These are phyloP conservation scores for Annona squamosa DNA, from an alignment of 164 flowering plant species.

Conservation along the genomic window DNA sequence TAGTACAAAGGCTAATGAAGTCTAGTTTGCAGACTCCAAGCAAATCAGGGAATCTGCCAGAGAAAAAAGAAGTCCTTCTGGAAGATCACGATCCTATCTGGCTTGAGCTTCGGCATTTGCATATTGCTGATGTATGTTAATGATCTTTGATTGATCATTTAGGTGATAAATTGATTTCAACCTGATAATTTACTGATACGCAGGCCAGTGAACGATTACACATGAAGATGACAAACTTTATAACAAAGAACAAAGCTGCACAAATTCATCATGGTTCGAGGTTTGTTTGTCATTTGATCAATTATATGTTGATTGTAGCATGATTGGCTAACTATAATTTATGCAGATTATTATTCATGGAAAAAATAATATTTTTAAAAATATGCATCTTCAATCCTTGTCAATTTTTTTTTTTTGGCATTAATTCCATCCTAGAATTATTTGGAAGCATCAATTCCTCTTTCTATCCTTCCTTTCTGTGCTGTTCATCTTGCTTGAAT, in stretches of 20 bases:
- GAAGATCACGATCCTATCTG: conserved; percentile 97
- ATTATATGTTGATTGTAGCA: background rate
- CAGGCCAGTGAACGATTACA: conserved; percentile 91
- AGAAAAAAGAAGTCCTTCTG: conserved; percentile 84
- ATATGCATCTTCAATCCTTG: too few relatives aligned
- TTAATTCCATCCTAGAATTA: too few relatives aligned
- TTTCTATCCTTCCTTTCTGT: too few relatives aligned
- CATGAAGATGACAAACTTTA: conserved; percentile 83
- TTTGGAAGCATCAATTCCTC: too few relatives aligned
- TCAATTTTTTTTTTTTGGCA: too few relatives aligned
- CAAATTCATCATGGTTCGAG: conserved; percentile 77
- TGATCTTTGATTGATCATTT: conserved; percentile 8
- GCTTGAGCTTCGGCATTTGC: conserved; percentile 94
- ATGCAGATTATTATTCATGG: background rate
- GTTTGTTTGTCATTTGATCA: conserved; percentile 18
- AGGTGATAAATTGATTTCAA: background rate
- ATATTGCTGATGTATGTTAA: conserved; percentile 85
- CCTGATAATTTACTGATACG: conserved; percentile 20
- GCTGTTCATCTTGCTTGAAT: too few relatives aligned
- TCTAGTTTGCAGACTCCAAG: conserved; percentile 51
- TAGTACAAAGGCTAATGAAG: background rate
- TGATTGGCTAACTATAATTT: background rate
- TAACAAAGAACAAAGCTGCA: conserved; percentile 95
- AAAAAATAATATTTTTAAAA: too few relatives aligned
- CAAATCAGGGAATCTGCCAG: conserved; percentile 68